Percentiles rank a stretch among this genome's conserved stretches.
Conservation (phyloP, 2,329 filamentous ascomycete species). For the Chaetomium globosum region DNA sequence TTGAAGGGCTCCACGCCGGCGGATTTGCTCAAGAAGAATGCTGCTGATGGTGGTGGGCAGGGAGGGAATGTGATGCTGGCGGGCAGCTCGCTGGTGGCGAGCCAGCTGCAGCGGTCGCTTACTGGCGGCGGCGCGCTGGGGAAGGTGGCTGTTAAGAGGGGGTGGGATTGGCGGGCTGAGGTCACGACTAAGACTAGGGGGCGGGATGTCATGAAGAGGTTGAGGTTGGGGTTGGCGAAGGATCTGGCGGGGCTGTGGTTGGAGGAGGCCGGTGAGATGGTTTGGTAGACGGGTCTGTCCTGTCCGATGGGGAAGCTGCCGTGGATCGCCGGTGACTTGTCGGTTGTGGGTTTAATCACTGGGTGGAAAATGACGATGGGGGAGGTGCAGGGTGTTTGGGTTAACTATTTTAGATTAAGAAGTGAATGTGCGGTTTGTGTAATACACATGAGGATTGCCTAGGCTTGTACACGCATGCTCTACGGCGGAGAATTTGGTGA, state of each 20-base stretch:
- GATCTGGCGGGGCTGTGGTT: conserved; percentile 73
- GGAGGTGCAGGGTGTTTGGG: not conserved
- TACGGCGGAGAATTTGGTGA: not conserved
- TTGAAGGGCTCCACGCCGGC: conserved; percentile 64
- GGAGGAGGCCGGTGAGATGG: conserved; percentile 59
- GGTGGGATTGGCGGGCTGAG: conserved; percentile 67
- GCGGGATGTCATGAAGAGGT: conserved; percentile 68
- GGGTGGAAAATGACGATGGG: not conserved
- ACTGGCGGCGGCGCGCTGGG: conserved; percentile 46
- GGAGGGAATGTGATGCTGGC: conserved; percentile 67
- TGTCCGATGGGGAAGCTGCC: not conserved
- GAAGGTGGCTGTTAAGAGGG: conserved; percentile 77
- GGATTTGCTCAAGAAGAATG: conserved; percentile 63
- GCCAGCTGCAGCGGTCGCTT: conserved; percentile 63
- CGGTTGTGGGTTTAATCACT: not conserved
- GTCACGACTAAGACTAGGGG: conserved; percentile 62
- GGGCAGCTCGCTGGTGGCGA: conserved; percentile 71
- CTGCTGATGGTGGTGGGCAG: conserved; percentile 34
- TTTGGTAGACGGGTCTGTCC: not conserved
- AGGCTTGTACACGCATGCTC: not conserved
- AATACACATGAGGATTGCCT: not conserved
- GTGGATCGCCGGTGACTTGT: not conserved
- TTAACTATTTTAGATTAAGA: not conserved
- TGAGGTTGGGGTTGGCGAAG: conserved; percentile 73
- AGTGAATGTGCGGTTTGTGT: conserved; percentile 4